Percentiles rank a stretch among this genome's conserved stretches.
Conservation (phyloP, 2,329 filamentous ascomycete species). For the Ceratocystis cubensis region DNA sequence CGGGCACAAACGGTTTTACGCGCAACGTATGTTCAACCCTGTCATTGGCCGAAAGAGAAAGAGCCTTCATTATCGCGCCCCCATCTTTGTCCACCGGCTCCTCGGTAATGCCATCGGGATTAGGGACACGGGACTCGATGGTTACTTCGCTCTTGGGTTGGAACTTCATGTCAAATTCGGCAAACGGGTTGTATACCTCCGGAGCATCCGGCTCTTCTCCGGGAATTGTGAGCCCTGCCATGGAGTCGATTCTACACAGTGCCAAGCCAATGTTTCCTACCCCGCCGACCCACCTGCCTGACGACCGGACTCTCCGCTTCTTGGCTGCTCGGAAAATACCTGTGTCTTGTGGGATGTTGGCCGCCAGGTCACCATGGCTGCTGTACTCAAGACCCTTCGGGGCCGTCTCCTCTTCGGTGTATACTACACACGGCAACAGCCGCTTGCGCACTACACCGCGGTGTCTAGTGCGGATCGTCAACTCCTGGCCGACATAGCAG, state of each 20-base stretch:
- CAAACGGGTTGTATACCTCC: conserved; percentile 47
- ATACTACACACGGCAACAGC: conserved; percentile 68
- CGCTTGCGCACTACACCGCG: conserved; percentile 87
- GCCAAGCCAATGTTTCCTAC: conserved; percentile 79
- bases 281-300: conserved; percentile 67
- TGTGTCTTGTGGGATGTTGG: conserved; percentile 34
- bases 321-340: conserved; percentile 38
- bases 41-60: conserved; percentile 21
- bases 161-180: conserved; percentile 48
- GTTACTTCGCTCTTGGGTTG: not conserved
- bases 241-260: conserved; percentile 75
- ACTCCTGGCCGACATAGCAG: conserved; percentile 92
- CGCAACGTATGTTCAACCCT: conserved; percentile 31
- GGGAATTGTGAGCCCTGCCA: conserved; percentile 68
- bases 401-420: conserved; percentile 32
- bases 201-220: conserved; percentile 46
- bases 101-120: not conserved
- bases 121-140: not conserved
- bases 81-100: not conserved
- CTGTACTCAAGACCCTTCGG: conserved; percentile 37
- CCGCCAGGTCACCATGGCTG: conserved; percentile 27
- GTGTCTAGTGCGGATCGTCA: conserved; percentile 91
- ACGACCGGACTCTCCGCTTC: conserved; percentile 43
- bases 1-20: conserved; percentile 70
- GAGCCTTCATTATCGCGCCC: conserved; percentile 19